Conservation (phyloP, 2,329 filamentous ascomycete species). For the Graphium sp. region DNA sequence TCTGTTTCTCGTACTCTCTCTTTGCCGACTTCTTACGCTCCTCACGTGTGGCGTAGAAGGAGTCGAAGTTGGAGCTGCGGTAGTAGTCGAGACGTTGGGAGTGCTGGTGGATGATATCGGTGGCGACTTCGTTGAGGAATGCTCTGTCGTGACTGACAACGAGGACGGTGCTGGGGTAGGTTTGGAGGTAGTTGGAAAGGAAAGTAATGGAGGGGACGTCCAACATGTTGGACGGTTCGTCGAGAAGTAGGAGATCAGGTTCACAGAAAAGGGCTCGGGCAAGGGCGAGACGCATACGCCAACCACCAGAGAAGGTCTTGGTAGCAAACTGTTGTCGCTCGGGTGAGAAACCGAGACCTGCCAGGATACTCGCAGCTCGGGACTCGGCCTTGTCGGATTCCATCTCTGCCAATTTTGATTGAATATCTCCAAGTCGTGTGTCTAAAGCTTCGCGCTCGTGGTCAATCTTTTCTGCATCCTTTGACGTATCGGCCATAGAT, state of each 20-base stretch:
- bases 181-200: slow-evolving; percentile 86
- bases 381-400: slow-evolving; percentile 97
- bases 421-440: slow-evolving; percentile 77
- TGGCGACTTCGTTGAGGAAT: slow-evolving; percentile 98
- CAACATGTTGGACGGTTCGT: slow-evolving; percentile 99
- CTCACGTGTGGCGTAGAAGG: slow-evolving; percentile 94
- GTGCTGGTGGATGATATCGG: slow-evolving; percentile 96
- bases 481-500: slow-evolving; percentile 77
- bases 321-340: slow-evolving; percentile 87
- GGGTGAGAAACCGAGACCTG: slow-evolving; percentile 88
- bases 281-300: slow-evolving; percentile 93
- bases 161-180: slow-evolving; percentile 84
- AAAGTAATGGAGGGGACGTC: slow-evolving; percentile 99
- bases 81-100: slow-evolving; percentile 97
- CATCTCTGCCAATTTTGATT: slow-evolving; percentile 90
- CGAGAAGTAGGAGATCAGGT: slow-evolving; percentile 84
- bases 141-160: slow-evolving; percentile 98
- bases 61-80: slow-evolving; percentile 90
- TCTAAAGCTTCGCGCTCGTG: slow-evolving; percentile 81
- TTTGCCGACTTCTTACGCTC: slow-evolving; percentile 93
- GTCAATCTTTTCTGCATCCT: slow-evolving; percentile 73
- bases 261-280: slow-evolving; percentile 95
- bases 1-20: slow-evolving; percentile 97
- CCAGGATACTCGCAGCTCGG: slow-evolving; percentile 85
- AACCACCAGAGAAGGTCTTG: slow-evolving; percentile 98